Percentiles rank a stretch among this genome's conserved stretches.
Conservation (phyloP, 345 rosid species). For the Fremontodendron californicum region DNA sequence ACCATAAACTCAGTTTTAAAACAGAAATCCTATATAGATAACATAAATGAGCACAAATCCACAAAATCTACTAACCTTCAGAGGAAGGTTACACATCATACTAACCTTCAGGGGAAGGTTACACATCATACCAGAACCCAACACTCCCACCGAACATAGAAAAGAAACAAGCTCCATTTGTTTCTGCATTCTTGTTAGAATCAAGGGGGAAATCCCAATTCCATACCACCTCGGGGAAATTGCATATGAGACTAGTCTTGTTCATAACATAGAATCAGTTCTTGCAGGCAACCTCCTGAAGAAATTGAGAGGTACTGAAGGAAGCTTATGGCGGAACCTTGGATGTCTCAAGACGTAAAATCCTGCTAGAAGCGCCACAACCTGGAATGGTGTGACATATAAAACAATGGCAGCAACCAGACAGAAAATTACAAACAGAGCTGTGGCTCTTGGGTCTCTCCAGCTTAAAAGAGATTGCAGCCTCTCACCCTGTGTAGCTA, state of each 20-base stretch:
- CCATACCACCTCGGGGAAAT: constrained; percentile 8
- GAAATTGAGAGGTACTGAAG: constrained; percentile 89
- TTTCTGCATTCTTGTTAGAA: constrained; percentile 21
- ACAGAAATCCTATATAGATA: constrained; percentile 29
- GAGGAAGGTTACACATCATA: too few species aligned
- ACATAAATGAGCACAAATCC: constrained; percentile 28
- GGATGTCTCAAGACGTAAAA: constrained; percentile 84
- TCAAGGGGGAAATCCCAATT: constrained; percentile 9
- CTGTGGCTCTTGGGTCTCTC: constrained; percentile 91
- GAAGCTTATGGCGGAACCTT: constrained; percentile 81
- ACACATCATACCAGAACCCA: constrained; percentile 26
- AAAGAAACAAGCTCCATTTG: constrained; percentile 24
- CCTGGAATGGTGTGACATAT: constrained; percentile 87
- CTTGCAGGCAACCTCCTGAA: constrained; percentile 92
- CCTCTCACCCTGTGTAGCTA: constrained; percentile 96
- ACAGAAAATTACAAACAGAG: constrained; percentile 77
- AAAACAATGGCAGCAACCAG: constrained; percentile 72
- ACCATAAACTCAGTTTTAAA: constrained; percentile 18
- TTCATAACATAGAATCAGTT: constrained; percentile 84
- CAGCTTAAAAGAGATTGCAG: constrained; percentile 84
- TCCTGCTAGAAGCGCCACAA: constrained; percentile 64
- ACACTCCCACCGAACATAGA: constrained; percentile 9
- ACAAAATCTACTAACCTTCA: constrained; percentile 48
- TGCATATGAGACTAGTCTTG: constrained; percentile 1
- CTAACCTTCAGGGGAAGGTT: constrained; percentile 44